Percentiles rank a stretch among this genome's conserved stretches.
These are phyloP conservation scores for Paulownia fortunei DNA, from an alignment of 257 asterid genomes.

Conservation along the genomic window DNA sequence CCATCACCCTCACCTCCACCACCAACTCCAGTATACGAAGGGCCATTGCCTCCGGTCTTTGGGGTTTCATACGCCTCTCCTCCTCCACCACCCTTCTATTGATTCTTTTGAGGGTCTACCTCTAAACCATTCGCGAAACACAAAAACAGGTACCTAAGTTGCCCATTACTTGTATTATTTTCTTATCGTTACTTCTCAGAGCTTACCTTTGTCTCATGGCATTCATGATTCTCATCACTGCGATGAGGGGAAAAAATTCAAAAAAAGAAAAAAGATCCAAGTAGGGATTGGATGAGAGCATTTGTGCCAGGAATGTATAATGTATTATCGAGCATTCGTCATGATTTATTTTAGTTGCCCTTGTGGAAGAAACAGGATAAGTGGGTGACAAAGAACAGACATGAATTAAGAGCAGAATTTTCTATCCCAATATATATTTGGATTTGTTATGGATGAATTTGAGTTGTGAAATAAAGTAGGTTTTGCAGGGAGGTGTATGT, in stretches of 20 bases:
- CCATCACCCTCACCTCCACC: constrained; percentile 62
- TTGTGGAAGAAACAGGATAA: constrained; percentile 32
- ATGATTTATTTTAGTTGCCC: constrained; percentile 39
- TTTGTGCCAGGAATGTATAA: constrained; percentile 47
- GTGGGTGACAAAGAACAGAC: constrained; percentile 35
- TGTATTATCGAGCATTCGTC: constrained; percentile 44
- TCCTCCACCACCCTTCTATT: constrained; percentile 90
- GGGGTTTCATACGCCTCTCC: constrained; percentile 88
- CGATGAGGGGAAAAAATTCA: constrained; percentile 38
- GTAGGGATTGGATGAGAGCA: constrained; percentile 37
- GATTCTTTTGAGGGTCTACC: constrained; percentile 66
- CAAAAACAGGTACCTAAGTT: constrained; percentile 41
- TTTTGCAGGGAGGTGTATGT: constrained; percentile 57
- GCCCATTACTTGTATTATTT: constrained; percentile 44
- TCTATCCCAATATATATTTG: constrained; percentile 37
- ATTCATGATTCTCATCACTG: constrained; percentile 46
- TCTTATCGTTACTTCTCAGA: constrained; percentile 38
- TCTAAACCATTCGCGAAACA: constrained; percentile 47
- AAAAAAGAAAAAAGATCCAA: constrained; percentile 24
- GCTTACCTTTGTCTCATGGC: constrained; percentile 38
- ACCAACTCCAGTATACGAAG: constrained; percentile 73
- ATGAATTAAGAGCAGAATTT: constrained; percentile 42
- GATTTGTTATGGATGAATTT: constrained; percentile 46
- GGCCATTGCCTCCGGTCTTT: constrained; percentile 76
- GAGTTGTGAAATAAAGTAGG: constrained; percentile 62